These are phyloP conservation scores for Kalmusia sp. DNA, from an alignment of 2,329 filamentous ascomycete genomes.

Conservation along the genomic window DNA sequence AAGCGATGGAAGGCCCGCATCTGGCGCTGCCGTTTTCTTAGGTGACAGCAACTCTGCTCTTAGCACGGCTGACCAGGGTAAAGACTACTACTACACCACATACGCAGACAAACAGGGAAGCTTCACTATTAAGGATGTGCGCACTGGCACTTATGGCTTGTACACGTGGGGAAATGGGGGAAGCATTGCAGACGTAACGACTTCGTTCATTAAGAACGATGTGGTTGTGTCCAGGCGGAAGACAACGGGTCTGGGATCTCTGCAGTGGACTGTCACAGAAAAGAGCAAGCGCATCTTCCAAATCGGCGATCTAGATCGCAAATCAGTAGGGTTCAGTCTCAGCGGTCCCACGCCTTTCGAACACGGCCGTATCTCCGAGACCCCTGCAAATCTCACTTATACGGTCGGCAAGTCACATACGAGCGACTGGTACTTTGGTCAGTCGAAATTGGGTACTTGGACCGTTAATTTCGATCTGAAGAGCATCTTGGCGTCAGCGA, in stretches of 20 bases:
- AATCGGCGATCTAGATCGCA: slow-evolving; percentile 58
- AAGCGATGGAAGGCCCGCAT: slow-evolving; percentile 57
- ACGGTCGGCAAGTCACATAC: slow-evolving; percentile 46
- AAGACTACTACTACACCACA: slow-evolving; percentile 58
- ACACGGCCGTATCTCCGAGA: slow-evolving; percentile 54
- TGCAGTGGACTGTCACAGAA: slow-evolving; percentile 52
- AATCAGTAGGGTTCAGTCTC: slow-evolving; percentile 52
- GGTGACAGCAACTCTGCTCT: slow-evolving; percentile 56
- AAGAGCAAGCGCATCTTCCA: slow-evolving; percentile 55
- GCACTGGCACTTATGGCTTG: slow-evolving; percentile 54
- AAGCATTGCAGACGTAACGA: slow-evolving; percentile 53
- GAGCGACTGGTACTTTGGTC: slow-evolving; percentile 59
- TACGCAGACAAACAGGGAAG: slow-evolving; percentile 53
- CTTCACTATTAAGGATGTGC: slow-evolving; percentile 55
- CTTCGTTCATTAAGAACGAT: slow-evolving; percentile 52
- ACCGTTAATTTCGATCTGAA: slow-evolving; percentile 42
- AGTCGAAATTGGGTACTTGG: slow-evolving; percentile 47
- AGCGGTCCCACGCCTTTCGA: slow-evolving; percentile 53
- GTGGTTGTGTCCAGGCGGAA: slow-evolving; percentile 47
- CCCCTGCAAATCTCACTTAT: slow-evolving; percentile 56
- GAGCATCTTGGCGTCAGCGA: slow-evolving; percentile 6
- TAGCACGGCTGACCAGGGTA: slow-evolving; percentile 57
- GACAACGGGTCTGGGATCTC: slow-evolving; percentile 46
- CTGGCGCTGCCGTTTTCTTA: slow-evolving; percentile 58
- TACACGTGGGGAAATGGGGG: slow-evolving; percentile 61